Evolutionary conservation across 331 rosid genomes (phyloP).

Genomic region (Spiraea crenata): DNA sequence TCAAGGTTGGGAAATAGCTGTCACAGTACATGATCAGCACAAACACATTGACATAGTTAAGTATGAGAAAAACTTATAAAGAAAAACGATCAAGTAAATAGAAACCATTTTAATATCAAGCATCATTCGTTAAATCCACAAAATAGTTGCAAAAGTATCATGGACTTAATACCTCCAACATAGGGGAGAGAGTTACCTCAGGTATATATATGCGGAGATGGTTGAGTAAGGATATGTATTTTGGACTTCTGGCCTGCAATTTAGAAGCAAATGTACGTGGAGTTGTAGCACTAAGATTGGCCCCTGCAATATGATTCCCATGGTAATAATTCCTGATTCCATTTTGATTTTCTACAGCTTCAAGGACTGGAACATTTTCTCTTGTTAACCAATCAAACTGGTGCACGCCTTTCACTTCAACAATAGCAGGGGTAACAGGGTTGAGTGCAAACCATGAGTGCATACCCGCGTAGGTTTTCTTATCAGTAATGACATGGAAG

Average conservation of each 20-base stretch:
- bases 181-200: conserved; percentile 59
- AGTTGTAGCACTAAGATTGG: conserved; percentile 71
- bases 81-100: conserved; percentile 8
- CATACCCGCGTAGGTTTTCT: conserved; percentile 95
- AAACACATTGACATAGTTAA: conserved; percentile 14
- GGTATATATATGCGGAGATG: conserved; percentile 96
- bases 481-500: conserved; percentile 97
- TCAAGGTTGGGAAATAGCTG: conserved; percentile 96
- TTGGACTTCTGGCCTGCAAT: conserved; percentile 95
- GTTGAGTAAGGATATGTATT: conserved; percentile 94
- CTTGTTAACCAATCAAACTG: conserved; percentile 98
- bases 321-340: conserved; percentile 90
- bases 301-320: conserved; percentile 71
- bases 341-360: conserved; percentile 92
- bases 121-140: background rate
- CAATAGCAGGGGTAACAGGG: conserved; percentile 76
- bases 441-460: conserved; percentile 99
- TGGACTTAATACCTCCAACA: background rate
- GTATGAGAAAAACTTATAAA: background rate
- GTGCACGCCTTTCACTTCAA: conserved; percentile 94
- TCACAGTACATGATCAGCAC: conserved; percentile 40
- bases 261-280: conserved; percentile 78
- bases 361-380: conserved; percentile 98
- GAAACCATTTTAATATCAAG: background rate
- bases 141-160: background rate